Base-by-base conservation (phyloP, 305 asterid species). In the Fraxinus angustifolia region DNA sequence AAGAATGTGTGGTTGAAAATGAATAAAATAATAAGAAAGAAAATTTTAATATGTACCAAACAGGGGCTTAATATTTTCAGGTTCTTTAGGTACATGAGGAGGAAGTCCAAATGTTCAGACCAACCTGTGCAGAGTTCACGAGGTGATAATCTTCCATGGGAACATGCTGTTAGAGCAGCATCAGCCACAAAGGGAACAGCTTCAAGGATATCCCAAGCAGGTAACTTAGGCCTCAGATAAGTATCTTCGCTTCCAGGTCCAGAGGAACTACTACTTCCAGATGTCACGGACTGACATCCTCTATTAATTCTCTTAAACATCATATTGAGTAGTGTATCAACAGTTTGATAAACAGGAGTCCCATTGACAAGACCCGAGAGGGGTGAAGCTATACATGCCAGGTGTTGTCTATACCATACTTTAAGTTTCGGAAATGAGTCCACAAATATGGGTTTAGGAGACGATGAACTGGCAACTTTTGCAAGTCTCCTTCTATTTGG, bases 131-230 rank as follows among this genome's bases (percentile, higher is more conserved):
- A 96, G 79, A 96, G 91, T 88, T 94, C 99, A 70, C 99, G 97
- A 73, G 99, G 98, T 45, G 99, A 93, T 81, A 94, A 85, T 83
- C 84, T 92, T 73, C 96, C 97, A 84, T 96, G 98, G 40, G 98
- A 95, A 79, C 99, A 96, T 4, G 97, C 98, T 0, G 97, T 91
- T 45, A 96, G 86, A 83, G 99, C 98, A 83, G 99, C 99, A 87
- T 94, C 98, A 45, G 91, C 98, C 62, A 94, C 99, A 68, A 96
- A 94, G 48, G 98, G 98, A 76, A 96, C 98, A 12, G 99, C 99
- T 90, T 96, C 98, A 5, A 96, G 99, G 78, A 96, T 88, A 84
- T 96, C 97, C 99, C 99, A 96, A 86, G 99, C 99, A 23, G 98
- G 98, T 75, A 96, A 84, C 45, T 89, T 92, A 53, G 98, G 97